Base-by-base conservation (phyloP, 257 asterid genomes). In the Lantana camara region DNA sequence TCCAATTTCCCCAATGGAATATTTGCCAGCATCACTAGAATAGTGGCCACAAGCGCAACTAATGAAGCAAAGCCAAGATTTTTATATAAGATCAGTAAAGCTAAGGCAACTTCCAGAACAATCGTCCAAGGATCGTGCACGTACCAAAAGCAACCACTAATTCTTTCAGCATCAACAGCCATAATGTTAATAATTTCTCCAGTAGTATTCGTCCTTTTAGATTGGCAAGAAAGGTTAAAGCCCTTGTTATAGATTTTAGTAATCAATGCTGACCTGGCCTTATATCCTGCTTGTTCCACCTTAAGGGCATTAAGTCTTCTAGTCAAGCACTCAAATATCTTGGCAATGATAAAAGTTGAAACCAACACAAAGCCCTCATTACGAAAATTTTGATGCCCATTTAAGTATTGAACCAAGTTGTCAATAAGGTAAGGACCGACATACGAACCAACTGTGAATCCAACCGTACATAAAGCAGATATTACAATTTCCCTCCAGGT, bases 201-300 rank as follows among this genome's bases (percentile, higher is more conserved):
- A 44, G 49, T 44, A 4, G 49, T 44, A 44, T 15, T 1, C 3
- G 19, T 21, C 49, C n/a, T 6, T 8, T 44, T 44, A 5, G 49
- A 44, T 15, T 44, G 49, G 49, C 49, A 3, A 14, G 20, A 44
- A 44, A 44, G 49, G 7, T 4, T n/a, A 4, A 44, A 44, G 49
- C 49, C 49, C 49, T 44, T 44, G 49, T 14, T n/a, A 15, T 44
- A 44, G 49, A 44, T 44, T 44, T 44, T 44, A 44, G 49, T 21
- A 44, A 44, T 1, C 49, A 44, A 44, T 44, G 49, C 49, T 14
- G 49, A 4, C 20, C 49, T 44, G 16, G 49, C 49, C 49, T 15
- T 44, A n/a, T 44, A 44, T 44, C 49, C 20, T 2, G 49, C 49
- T 21, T 44, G 20, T 15, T 44, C 21, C 20, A 44, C 49, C 49